A percentile compares a stretch with the other conserved stretches of the same genome.
Conservation (phyloP, 805 yeast genomes). For the Metschnikowia hibisci region DNA sequence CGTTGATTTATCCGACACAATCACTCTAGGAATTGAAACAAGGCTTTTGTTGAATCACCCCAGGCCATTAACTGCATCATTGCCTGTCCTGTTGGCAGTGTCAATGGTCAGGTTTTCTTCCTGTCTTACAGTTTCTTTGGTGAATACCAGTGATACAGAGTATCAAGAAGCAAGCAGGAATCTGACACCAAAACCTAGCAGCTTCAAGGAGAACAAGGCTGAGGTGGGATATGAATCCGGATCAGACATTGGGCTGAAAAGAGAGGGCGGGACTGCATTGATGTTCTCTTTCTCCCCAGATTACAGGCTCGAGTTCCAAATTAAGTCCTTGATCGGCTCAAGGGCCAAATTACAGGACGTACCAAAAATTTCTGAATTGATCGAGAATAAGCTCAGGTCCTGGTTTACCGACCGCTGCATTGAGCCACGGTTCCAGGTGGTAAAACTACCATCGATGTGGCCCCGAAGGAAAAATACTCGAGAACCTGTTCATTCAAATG, state of each 20-base stretch:
- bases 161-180: constrained; percentile 14
- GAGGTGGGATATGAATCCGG: neutral
- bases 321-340: constrained; percentile 88
- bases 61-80: constrained; percentile 73
- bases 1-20: constrained; percentile 81
- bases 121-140: constrained; percentile 72
- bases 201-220: neutral
- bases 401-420: constrained; percentile 94
- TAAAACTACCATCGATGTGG: constrained; percentile 84
- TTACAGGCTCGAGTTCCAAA: constrained; percentile 80
- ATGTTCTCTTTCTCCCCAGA: constrained; percentile 91
- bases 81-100: constrained; percentile 82
- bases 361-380: constrained; percentile 82
- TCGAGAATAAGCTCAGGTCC: constrained; percentile 74
- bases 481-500: constrained; percentile 24
- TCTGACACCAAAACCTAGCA: constrained; percentile 8
- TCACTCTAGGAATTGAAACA: constrained; percentile 83
- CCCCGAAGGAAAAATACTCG: constrained; percentile 47
- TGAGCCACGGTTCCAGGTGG: constrained; percentile 87
- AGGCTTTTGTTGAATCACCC: constrained; percentile 77
- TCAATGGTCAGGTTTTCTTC: constrained; percentile 91
- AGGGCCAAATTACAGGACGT: constrained; percentile 88
- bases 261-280: constrained; percentile 56
- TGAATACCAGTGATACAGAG: constrained; percentile 43
- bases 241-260: neutral